A percentile compares a stretch with the other conserved stretches of the same genome.
phyloP scores from a whole-genome alignment of 768 basidiomycete species.

The Boletellus sp. region DNA sequence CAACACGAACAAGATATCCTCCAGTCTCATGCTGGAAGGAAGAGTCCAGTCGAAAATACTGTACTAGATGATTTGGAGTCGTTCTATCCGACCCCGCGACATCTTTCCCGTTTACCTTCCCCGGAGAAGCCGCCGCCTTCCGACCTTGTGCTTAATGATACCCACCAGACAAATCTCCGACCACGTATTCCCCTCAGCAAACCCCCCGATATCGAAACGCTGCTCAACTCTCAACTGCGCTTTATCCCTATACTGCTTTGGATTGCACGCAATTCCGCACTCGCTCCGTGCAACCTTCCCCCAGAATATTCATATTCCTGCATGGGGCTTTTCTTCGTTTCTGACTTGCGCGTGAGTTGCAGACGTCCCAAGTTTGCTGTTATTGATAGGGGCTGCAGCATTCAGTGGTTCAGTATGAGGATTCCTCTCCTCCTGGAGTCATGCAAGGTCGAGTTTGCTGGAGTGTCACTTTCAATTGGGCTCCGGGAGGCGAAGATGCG shows the following conservation, averaged over 20 bases:
- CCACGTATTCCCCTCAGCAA: slow-evolving; percentile 24
- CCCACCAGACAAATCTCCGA: background rate
- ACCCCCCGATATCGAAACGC: slow-evolving; percentile 41
- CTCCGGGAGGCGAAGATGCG: slow-evolving; percentile 45
- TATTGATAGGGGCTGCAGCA: slow-evolving; percentile 17
- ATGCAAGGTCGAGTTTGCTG: slow-evolving; percentile 39
- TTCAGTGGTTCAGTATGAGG: background rate
- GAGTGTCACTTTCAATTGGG: slow-evolving; percentile 47
- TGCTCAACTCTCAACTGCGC: slow-evolving; percentile 39
- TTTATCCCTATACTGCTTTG: slow-evolving; percentile 41
- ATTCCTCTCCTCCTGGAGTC: background rate
- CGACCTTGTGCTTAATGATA: background rate
- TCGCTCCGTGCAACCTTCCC: slow-evolving; percentile 26
- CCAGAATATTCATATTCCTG: slow-evolving; percentile 40
- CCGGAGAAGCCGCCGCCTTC: background rate
- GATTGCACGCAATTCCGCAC: slow-evolving; percentile 32
- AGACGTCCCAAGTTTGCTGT: background rate
- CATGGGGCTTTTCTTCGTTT: slow-evolving; percentile 47
- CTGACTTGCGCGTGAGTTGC: slow-evolving; percentile 35
- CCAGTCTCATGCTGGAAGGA: background rate
- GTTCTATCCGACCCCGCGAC: background rate
- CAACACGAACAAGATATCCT: background rate
- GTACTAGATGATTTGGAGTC: background rate
- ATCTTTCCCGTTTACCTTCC: background rate
- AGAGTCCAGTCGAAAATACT: background rate